Evolutionary conservation across 192 early-diverging fungal species (phyloP), one percentile per base, ranked within the genome.

Genomic region (Paraglomus occultum): DNA sequence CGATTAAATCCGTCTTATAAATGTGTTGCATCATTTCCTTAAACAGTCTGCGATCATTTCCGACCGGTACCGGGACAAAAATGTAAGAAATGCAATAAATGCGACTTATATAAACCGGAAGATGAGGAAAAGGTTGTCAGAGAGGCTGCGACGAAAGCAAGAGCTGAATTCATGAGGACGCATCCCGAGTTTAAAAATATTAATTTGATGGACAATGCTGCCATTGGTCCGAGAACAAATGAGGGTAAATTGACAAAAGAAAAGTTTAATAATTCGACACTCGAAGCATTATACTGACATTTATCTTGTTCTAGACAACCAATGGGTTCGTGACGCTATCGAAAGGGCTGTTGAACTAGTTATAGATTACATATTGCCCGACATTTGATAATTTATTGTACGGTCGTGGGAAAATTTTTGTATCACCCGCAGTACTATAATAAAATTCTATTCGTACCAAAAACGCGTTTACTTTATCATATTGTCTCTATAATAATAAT

Each of bases 51-150:
- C 73, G 74, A 85, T 64, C 86, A 88, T 72, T 86, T 86, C 64
- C 79, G 86, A 40, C 54, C 74, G 4, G 62, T 78, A 54, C 80
- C 84, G 1, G 84, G 83, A 23, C 64, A 61, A n/a, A 64, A 69
- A 57, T 88, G 86, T 46, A 63, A 45, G 3, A 70, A 84, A 60
- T 88, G 86, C 51, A 69, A 70, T 12, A 79, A 77, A 47, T 88
- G 86, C 65, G 84, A 88, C 67, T 71, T 88, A 50, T 88, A 85
- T 73, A 74, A 80, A 46, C 82, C 74, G 6, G 77, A 81, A 31
- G 76, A 79, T 17, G 86, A 88, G 66, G 80, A 83, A 42, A 58
- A 67, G 50, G 49, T 73, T 1, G 70, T 80, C 7, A 64, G 77
- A 66, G 43, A 59, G 23, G 86, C 85, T 47, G 84, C 76, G 5